Evolutionary conservation across 306 rosid genomes (phyloP).

Genomic region (Vicia faba): DNA sequence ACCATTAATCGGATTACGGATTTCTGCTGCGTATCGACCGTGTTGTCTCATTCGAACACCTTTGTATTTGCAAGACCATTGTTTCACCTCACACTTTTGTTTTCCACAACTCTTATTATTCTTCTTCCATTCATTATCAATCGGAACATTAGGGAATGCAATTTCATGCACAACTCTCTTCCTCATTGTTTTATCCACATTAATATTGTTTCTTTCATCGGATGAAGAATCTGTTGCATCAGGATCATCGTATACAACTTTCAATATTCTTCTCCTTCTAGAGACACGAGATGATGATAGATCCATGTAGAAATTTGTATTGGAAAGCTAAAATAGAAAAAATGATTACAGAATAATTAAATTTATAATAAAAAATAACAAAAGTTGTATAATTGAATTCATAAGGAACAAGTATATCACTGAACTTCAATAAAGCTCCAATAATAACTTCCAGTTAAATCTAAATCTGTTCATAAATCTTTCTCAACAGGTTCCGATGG

Average conservation of each 20-base stretch:
- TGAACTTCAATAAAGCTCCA: too few relatives aligned
- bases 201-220: neutral
- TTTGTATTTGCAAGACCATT: neutral
- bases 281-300: neutral
- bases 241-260: neutral
- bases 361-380: too few relatives aligned
- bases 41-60: neutral
- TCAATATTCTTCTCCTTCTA: neutral
- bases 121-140: neutral
- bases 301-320: neutral
- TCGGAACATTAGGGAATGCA: neutral
- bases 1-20: neutral
- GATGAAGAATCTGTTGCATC: constrained; percentile 1
- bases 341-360: too few relatives aligned
- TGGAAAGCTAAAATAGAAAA: too few relatives aligned
- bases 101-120: neutral
- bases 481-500: too few relatives aligned
- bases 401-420: too few relatives aligned
- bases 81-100: neutral
- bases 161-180: neutral
- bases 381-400: too few relatives aligned
- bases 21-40: neutral
- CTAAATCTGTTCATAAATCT: too few relatives aligned
- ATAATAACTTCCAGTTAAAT: too few relatives aligned
- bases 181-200: neutral